Evolutionary conservation across 768 basidiomycete species (phyloP), one percentile per base, ranked within the genome.

Genomic region (Porphyrellus cyaneotinctus): DNA sequence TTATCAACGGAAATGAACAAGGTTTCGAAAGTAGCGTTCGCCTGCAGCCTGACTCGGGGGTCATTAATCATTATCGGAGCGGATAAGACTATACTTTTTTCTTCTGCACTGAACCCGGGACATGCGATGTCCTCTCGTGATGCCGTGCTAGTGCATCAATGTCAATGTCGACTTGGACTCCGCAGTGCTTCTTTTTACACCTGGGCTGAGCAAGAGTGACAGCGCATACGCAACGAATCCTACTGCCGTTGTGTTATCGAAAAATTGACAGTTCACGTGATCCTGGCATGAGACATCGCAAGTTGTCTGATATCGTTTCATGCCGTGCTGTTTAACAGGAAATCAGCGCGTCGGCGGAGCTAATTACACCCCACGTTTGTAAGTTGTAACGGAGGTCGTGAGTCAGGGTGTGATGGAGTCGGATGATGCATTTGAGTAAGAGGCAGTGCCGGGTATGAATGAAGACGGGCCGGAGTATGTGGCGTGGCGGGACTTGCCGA

Each of bases 401-500:
- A 22, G 43, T 18, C 28, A 43, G 28, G 24, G 12, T 17, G 0
- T n/a, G 28, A 36, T 37, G 41, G 23, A 33, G 43, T 32, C 10
- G 17, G 17, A 26, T 30, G 42, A 35, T 32, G 23, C 33, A 23
- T 35, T 31, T 52, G 47, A 49, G 47, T 37, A 24, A 22, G 37
- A 18, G 43, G 60, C 47, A 28, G 50, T 47, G 58, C 42, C 59
- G 57, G 61, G 46, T 59, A 62, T 59, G 38, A 30, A 9, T 26
- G 44, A 33, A 46, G 51, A 18, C 20, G 22, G 49, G 51, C 57
- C 57, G 58, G 53, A 37, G 26, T 9, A 47, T 28, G 37, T 12
- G 39, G 47, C 36, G 57, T 49, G 51, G 28, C 58, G 69, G 68
- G 26, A 65, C 32, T 62, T 52, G 9, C 69, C 69, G 69, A 33